Conservation (phyloP, 2,329 filamentous ascomycete species). For the Leptosphaerulina australis region DNA sequence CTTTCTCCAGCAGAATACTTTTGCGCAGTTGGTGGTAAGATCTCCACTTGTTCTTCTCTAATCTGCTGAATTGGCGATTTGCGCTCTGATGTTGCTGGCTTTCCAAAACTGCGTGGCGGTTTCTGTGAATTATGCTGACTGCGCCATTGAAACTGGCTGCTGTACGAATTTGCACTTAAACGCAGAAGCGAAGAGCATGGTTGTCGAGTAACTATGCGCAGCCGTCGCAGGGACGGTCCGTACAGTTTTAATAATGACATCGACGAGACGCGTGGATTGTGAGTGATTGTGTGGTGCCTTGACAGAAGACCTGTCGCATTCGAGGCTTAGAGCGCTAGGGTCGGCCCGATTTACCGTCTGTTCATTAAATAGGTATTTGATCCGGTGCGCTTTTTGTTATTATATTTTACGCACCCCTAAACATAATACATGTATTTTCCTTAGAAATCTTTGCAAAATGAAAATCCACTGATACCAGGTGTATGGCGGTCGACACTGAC, state of each 20-base stretch:
- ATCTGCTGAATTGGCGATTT: slow-evolving; percentile 12
- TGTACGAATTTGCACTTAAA: slow-evolving; percentile 2
- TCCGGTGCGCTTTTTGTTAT: background rate
- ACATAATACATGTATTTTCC: background rate
- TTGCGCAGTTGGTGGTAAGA: background rate
- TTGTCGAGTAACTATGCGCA: background rate
- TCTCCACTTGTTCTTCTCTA: slow-evolving; percentile 12
- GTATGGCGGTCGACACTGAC: slow-evolving; percentile 7
- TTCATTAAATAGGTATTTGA: too few relatives aligned
- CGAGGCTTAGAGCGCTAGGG: slow-evolving; percentile 1
- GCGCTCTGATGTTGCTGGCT: slow-evolving; percentile 12
- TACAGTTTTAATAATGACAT: slow-evolving; percentile 12
- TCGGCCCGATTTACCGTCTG: slow-evolving; percentile 7
- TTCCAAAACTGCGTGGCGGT: slow-evolving; percentile 8
- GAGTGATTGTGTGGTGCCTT: background rate
- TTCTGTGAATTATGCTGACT: slow-evolving; percentile 14
- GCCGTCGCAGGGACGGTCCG: slow-evolving; percentile 2
- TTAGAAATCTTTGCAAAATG: too few relatives aligned
- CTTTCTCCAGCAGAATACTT: slow-evolving; percentile 2
- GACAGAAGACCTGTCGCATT: background rate
- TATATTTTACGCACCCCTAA: background rate
- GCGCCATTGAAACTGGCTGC: slow-evolving; percentile 7
- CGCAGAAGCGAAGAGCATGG: background rate
- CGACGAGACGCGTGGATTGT: background rate
- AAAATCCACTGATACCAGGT: background rate